Base-by-base conservation (phyloP, 2,329 filamentous ascomycete genomes). In the Cladosporium phlei region DNA sequence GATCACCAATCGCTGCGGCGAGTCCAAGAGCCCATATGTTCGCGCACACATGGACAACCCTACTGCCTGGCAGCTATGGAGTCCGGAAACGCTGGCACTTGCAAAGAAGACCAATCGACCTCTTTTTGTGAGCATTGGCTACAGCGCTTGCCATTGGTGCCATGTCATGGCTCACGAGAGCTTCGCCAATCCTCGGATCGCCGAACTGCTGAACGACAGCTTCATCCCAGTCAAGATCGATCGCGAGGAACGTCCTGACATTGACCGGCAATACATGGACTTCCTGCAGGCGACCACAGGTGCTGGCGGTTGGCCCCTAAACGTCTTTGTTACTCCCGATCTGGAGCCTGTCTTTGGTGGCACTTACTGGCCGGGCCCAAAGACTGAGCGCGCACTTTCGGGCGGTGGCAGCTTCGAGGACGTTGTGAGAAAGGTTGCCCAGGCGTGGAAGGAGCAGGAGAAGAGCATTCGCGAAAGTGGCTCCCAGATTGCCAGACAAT, bases 251-350 rank as follows among this genome's bases (percentile, higher is more conserved):
- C 82, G 91, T 20, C 91, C 91, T 7, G 90, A 97, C 62, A 82
- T 97, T 54, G 93, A 98, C 62, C 83, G 86, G 52, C 90, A 97
- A 54, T 97, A 97, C 66, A 96, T 96, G 88, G 95, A 95, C 70
- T 98, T 95, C 66, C 85, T 95, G 30, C 89, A 96, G 65, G 91
- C 91, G 1, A 91, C 93, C 9, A 95, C 86, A 49, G 89, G 86
- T 16, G 84, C 80, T 2, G 91, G 89, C 8, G 93, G 93, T 29
- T 97, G 93, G 90, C 93, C 93, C 1, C 71, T 97, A 51, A 97
- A 96, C 61, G 83, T 95, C n/a, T 97, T 98, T 64, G 77, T 97
- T 22, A 98, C 93, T 0, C 89, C 93, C 1, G 84, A 95, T 56
- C 77, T 97, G 20, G 85, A 95, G 61, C 93, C 93, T 0, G 86